phyloP scores from a whole-genome alignment of 169 alveolate species.

The Hammondia hammondi region DNA sequence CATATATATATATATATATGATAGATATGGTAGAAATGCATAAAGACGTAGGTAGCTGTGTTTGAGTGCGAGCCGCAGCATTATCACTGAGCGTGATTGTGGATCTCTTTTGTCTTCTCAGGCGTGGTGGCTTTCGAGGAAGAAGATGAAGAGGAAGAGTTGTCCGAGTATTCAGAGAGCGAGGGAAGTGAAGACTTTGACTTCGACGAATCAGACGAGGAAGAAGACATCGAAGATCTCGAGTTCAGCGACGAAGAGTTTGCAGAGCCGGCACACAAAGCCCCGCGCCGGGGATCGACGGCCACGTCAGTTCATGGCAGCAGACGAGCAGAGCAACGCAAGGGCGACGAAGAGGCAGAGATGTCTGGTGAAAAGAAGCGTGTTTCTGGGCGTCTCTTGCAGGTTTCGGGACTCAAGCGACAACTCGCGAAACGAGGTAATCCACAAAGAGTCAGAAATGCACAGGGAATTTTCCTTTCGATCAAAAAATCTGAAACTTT shows the following conservation, averaged over 20 bases:
- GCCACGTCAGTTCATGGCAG: background rate
- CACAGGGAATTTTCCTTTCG: too few relatives aligned
- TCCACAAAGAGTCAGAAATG: too few relatives aligned
- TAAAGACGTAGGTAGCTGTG: too few relatives aligned
- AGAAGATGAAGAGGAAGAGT: background rate
- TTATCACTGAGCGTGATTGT: too few relatives aligned
- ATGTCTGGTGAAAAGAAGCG: background rate
- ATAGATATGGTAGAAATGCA: too few relatives aligned
- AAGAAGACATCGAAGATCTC: slow-evolving; percentile 15
- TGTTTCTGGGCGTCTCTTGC: background rate
- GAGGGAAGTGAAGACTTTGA: background rate
- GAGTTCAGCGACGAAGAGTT: background rate
- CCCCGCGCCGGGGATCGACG: background rate
- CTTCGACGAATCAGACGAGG: background rate
- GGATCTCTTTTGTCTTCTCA: background rate
- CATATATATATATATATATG: too few relatives aligned
- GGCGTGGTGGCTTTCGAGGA: slow-evolving; percentile 11
- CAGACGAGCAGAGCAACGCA: background rate
- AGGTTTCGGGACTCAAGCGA: background rate
- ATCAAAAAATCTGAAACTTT: too few relatives aligned
- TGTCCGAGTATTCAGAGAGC: background rate
- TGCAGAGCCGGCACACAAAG: background rate
- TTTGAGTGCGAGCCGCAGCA: too few relatives aligned
- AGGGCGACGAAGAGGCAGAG: background rate
- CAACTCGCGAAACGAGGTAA: slow-evolving; percentile 16